phyloP scores from a whole-genome alignment of 176 grass and related monocot species.

The Raddia distichophylla region DNA sequence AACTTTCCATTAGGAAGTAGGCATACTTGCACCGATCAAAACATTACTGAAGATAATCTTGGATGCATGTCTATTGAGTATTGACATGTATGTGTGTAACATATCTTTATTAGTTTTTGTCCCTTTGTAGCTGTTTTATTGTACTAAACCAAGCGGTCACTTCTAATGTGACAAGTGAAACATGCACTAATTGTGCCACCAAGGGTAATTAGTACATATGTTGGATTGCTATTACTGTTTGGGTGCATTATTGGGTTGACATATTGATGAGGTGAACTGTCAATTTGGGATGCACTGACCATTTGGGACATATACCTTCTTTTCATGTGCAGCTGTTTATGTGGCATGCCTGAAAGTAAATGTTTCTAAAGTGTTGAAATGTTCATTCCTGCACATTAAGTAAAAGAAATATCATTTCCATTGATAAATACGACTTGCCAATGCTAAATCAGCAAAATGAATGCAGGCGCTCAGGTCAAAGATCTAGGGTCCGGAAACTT shows the following conservation, averaged over 20 bases:
- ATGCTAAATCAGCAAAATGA: constrained; percentile 21
- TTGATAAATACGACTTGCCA: background rate
- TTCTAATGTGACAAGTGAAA: constrained; percentile 31
- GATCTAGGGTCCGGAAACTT: constrained; percentile 97
- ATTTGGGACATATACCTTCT: background rate
- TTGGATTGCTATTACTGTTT: background rate
- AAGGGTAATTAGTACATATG: constrained; percentile 8
- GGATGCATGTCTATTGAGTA: background rate
- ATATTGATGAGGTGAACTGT: background rate
- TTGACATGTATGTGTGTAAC: background rate
- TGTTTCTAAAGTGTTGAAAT: constrained; percentile 25
- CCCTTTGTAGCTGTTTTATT: background rate
- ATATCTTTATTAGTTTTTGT: constrained; percentile 4
- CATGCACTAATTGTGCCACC: background rate
- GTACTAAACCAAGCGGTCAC: background rate
- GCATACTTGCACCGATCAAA: constrained; percentile 16
- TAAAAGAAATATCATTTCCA: background rate
- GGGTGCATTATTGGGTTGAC: background rate
- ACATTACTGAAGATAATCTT: constrained; percentile 11
- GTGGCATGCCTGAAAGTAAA: constrained; percentile 1
- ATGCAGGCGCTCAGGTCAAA: constrained; percentile 89
- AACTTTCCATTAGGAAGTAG: constrained; percentile 4
- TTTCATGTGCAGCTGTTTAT: constrained; percentile 19
- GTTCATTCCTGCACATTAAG: constrained; percentile 1
- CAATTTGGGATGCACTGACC: background rate